Evolutionary conservation across 305 asterid genomes (phyloP).

Genomic region (Rubia balearica): DNA sequence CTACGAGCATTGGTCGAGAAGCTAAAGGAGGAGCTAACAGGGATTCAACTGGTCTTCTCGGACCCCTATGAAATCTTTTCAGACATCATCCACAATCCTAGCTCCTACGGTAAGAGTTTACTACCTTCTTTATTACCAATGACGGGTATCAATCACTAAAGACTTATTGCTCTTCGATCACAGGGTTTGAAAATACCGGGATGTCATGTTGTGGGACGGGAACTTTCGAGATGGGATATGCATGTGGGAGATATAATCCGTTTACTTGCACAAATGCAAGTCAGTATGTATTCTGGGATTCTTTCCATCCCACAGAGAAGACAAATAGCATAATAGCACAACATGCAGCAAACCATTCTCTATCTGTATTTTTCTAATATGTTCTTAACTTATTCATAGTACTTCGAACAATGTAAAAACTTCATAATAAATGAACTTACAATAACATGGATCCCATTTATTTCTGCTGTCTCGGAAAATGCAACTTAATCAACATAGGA

Average conservation of each 20-base stretch:
- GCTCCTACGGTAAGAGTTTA: slow-evolving; percentile 40
- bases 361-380: slow-evolving; percentile 4
- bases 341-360: slow-evolving; percentile 20
- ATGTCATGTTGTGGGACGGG: slow-evolving; percentile 79
- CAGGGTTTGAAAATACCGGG: slow-evolving; percentile 51
- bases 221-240: slow-evolving; percentile 56
- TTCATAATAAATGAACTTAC: neutral
- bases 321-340: slow-evolving; percentile 46
- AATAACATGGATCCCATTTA: slow-evolving; percentile 21
- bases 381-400: neutral
- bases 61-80: slow-evolving; percentile 34
- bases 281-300: slow-evolving; percentile 74
- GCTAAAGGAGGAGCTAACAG: slow-evolving; percentile 43
- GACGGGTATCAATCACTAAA: neutral
- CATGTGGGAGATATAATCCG: slow-evolving; percentile 42
- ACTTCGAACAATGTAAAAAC: slow-evolving; percentile 3
- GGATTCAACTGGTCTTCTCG: slow-evolving; percentile 43
- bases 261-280: slow-evolving; percentile 60
- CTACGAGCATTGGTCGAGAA: slow-evolving; percentile 29
- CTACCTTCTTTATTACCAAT: neutral
- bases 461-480: slow-evolving; percentile 63
- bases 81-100: slow-evolving; percentile 51
- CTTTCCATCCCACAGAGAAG: slow-evolving; percentile 73
- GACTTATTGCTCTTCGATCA: neutral
- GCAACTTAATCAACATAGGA: slow-evolving; percentile 74